Evolutionary conservation across 2,329 filamentous ascomycete genomes (phyloP).

Genomic region (Chalaropsis thielavioides): DNA sequence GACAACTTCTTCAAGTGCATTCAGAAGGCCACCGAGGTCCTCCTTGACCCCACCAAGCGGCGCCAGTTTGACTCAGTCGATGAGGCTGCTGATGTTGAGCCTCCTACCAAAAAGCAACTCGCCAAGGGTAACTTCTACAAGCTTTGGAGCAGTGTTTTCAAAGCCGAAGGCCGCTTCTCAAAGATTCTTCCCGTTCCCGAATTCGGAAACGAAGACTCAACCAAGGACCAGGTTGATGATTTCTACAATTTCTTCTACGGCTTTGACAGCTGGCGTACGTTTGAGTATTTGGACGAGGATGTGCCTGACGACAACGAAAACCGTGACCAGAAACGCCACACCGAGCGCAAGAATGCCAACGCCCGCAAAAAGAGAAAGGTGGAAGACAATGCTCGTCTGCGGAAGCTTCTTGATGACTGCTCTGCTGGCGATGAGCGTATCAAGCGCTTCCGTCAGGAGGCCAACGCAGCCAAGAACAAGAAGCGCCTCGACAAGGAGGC

Average conservation of each 20-base stretch:
- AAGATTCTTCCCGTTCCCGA: slow-evolving; percentile 75
- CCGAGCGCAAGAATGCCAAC: slow-evolving; percentile 96
- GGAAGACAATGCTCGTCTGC: slow-evolving; percentile 83
- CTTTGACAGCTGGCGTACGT: slow-evolving; percentile 94
- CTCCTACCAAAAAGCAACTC: slow-evolving; percentile 80
- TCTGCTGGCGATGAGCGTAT: slow-evolving; percentile 82
- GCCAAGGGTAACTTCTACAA: slow-evolving; percentile 89
- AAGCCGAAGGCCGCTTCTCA: slow-evolving; percentile 84
- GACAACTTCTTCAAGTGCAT: slow-evolving; percentile 99
- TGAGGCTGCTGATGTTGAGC: slow-evolving; percentile 80
- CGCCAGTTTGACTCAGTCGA: slow-evolving; percentile 96
- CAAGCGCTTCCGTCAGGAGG: slow-evolving; percentile 89
- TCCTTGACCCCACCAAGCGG: slow-evolving; percentile 81
- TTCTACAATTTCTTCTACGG: slow-evolving; percentile 99
- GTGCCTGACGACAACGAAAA: slow-evolving; percentile 98
- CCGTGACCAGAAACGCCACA: slow-evolving; percentile 96
- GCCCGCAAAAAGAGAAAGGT: slow-evolving; percentile 99
- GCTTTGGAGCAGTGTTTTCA: slow-evolving; percentile 81
- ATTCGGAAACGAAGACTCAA: slow-evolving; percentile 71
- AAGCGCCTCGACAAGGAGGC: slow-evolving; percentile 82
- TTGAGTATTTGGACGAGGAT: slow-evolving; percentile 98
- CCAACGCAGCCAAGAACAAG: slow-evolving; percentile 91
- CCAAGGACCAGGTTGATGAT: slow-evolving; percentile 75
- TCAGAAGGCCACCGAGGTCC: slow-evolving; percentile 89
- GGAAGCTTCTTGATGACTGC: slow-evolving; percentile 77